Base-by-base conservation (phyloP, 345 rosid genomes). In the Eucalyptus lansdowneana region DNA sequence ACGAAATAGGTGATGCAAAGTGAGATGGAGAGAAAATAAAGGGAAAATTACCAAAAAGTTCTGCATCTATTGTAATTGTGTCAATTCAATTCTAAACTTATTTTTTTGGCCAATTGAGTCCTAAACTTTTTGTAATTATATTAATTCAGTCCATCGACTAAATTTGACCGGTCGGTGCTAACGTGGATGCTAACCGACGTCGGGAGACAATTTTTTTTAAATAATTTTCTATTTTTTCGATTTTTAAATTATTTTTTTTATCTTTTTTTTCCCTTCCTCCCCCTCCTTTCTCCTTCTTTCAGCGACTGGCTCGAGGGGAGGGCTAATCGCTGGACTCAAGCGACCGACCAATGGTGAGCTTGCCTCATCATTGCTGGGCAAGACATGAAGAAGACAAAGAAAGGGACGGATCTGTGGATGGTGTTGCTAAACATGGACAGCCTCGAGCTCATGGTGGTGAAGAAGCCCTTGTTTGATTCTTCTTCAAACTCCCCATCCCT, bases 391-490 rank as follows among this genome's bases (percentile, higher is more conserved):
- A 47, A 50, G 56, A 50, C 22, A 17, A 17, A 51, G 56, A 51
- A 51, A 16, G 56, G 8, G 86, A 93, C 93, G 83, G 96, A 94
- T 95, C 94, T 92, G 88, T 94, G 93, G 94, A 94, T 90, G 93
- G 94, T 94, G 92, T 72, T 93, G 54, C 97, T 94, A 86, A 95
- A 94, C 91, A 93, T 87, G 91, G 97, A 93, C 67, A 95, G 89
- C 80, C 94, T 94, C 5, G 94, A 95, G 69, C 92, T 91, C 95
- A 95, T 94, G 92, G 96, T 89, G 22, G 94, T 93, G 91, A 95
- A 94, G 90, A 94, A 95, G 69, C 96, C 96, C 80, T 92, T 94
- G 90, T 86, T 91, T 95, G 90, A 86, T 93, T 90, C 90, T 94
- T 93, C 92, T 91, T 86, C 4, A 95, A 92, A 93, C 93, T 94